Evolutionary conservation across 352 stramenopile genomes (phyloP), one percentile per base, ranked within the genome.

Genomic region (Phytophthora sojae): DNA sequence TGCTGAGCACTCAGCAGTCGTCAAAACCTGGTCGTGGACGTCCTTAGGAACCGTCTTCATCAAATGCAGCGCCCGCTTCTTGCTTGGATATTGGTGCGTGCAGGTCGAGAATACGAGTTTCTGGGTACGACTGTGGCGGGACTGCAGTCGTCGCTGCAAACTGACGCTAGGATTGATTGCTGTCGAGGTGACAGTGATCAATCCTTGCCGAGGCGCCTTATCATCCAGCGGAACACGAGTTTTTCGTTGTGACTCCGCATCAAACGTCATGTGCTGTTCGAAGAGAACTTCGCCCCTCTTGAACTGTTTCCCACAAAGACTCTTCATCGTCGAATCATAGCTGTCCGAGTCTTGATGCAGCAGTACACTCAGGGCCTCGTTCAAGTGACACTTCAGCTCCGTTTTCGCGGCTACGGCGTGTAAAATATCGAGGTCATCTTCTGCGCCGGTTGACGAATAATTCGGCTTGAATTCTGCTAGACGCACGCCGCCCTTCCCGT

Each of bases 311-410:
- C 81, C 83, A 50, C 72, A 81, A 11, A 92, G 51, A 29, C 78
- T 64, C 56, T 77, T 67, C 81, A 90, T 89, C 12, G 82, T 83
- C 17, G 74, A 65, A 26, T 85, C 71, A 44, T 86, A 89, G 26
- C 63, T 69, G 14, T 73, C 56, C 51, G 82, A 81, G 17, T 89
- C 70, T 26, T 73, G 71, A 26, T 85, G 73, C 19, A 86, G 50
- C 37, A 91, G 47, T 49, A 91, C 80, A 54, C 80, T 91, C 37
- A 91, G 58, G 17, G 85, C 81, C 29, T 92, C 85, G 47, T 92
- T 90, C 51, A 92, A 51, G 63, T 90, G 82, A 58, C 79, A 90
- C 0, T 61, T 67, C 17, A 92, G 67, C 69, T 86, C 79, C 0
- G 73, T 81, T 49, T 86, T 88, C 54, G 81, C 81, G 26, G 85